Evolutionary conservation across 1,139 yeast species (phyloP), one percentile per base, ranked within the genome.

Genomic region (Candida neerlandica): DNA sequence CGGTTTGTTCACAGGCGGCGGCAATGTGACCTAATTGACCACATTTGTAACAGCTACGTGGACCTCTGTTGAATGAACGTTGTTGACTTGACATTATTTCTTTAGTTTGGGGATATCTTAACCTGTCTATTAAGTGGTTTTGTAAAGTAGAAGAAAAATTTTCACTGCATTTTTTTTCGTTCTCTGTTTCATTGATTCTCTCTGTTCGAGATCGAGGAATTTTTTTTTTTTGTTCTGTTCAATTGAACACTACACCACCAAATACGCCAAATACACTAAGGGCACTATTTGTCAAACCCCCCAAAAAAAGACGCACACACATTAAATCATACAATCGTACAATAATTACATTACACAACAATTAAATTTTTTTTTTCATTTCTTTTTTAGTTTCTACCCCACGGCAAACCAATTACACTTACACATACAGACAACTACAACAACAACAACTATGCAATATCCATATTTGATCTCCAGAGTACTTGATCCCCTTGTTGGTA

Each of bases 11-110:
- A 73, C 97, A 90, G 66, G 81, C 85, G 67, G 87, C 96, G 56
- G 96, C 96, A 65, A 89, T 80, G 77, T 90, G 96, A 61, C 96
- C 96, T 59, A 87, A 80, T 75, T 89, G 89, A 64, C 97, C 96
- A 76, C 97, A 91, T 73, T 89, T 89, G 80, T 83, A 87, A 78
- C 95, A 87, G 59, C 91, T 86, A 47, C 49, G 46, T 73, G 89
- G 90, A 75, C 39, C 39, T 35, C 39, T 35, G 39, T 33, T 33
- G 18, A 35, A 35, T 35, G 39, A 35, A 35, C 39, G 39, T 35
- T 35, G 39, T 35, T 35, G 39, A 35, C 23, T 35, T 35, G 39
- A 35, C 39, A 35, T 35, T 7, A 33, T 33, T 16, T 33, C 7
- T 33, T 33, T 84, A 86, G 69, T 81, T 79, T 60, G 84, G 81